Evolutionary conservation across 805 yeast genomes (phyloP).

Genomic region (Kodamaea restingae): DNA sequence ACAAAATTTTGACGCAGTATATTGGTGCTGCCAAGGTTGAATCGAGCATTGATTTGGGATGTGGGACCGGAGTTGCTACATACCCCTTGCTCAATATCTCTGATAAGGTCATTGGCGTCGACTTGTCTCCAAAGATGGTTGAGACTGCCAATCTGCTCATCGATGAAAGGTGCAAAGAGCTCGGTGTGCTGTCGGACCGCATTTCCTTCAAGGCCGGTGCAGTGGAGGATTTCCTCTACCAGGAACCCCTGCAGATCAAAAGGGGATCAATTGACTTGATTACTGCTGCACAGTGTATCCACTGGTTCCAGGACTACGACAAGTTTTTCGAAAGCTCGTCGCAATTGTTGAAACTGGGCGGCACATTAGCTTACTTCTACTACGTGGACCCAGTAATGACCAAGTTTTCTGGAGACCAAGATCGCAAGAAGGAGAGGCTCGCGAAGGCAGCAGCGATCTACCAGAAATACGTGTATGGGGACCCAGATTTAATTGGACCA

Average conservation of each 20-base stretch:
- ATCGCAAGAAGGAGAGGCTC: slow-evolving; percentile 12
- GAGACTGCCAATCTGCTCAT: slow-evolving; percentile 35
- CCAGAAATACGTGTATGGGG: slow-evolving; percentile 39
- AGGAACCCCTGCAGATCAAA: slow-evolving; percentile 12
- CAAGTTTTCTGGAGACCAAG: slow-evolving; percentile 18
- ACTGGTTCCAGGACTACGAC: slow-evolving; percentile 39
- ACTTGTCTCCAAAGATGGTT: slow-evolving; percentile 46
- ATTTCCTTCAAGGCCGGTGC: slow-evolving; percentile 31
- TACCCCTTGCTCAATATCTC: slow-evolving; percentile 40
- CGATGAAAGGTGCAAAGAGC: slow-evolving; percentile 9
- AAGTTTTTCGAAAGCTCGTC: slow-evolving; percentile 27
- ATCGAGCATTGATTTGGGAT: slow-evolving; percentile 41
- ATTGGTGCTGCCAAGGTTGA: slow-evolving; percentile 12
- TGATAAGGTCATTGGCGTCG: slow-evolving; percentile 41
- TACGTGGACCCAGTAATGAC: slow-evolving; percentile 39
- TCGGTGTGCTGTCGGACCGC: slow-evolving; percentile 15
- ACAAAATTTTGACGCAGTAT: slow-evolving; percentile 25
- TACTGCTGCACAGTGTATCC: slow-evolving; percentile 41
- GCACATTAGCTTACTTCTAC: slow-evolving; percentile 41
- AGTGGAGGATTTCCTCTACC: slow-evolving; percentile 22
- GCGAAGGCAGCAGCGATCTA: slow-evolving; percentile 25
- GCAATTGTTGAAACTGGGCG: slow-evolving; percentile 37
- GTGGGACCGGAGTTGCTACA: slow-evolving; percentile 54
- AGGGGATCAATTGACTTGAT: slow-evolving; percentile 30
- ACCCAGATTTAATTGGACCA: slow-evolving; percentile 49